Evolutionary conservation across 495 filamentous ascomycete species (phyloP).

Genomic region (Astrothelium macrocarpum): DNA sequence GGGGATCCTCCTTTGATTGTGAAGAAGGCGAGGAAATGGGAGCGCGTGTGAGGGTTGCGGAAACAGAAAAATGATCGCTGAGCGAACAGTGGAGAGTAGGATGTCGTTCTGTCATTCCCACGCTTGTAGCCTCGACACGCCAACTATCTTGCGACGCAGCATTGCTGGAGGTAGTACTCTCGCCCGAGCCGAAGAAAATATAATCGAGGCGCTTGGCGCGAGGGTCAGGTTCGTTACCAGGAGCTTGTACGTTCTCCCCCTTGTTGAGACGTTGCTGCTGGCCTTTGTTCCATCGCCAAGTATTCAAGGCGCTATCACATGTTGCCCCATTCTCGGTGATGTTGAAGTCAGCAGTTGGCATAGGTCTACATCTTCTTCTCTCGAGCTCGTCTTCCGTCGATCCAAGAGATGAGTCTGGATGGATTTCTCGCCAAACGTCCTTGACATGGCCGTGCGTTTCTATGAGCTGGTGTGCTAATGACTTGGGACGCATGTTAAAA

Average conservation of each 20-base stretch:
- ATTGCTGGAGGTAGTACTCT: slow-evolving; percentile 18
- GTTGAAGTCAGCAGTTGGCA: slow-evolving; percentile 68
- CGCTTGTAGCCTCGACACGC: slow-evolving; percentile 54
- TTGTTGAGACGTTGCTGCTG: slow-evolving; percentile 50
- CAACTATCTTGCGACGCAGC: slow-evolving; percentile 39
- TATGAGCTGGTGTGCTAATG: slow-evolving; percentile 78
- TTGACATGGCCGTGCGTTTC: slow-evolving; percentile 65
- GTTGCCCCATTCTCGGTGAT: slow-evolving; percentile 72
- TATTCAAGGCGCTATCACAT: slow-evolving; percentile 78
- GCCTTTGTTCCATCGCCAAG: slow-evolving; percentile 77
- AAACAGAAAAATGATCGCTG: slow-evolving; percentile 87
- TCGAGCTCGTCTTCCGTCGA: slow-evolving; percentile 57
- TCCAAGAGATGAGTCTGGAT: slow-evolving; percentile 71
- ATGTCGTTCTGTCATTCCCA: slow-evolving; percentile 78
- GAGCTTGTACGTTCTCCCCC: slow-evolving; percentile 45
- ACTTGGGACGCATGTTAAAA: slow-evolving; percentile 89
- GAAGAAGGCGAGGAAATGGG: slow-evolving; percentile 10
- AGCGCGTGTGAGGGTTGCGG: slow-evolving; percentile 50
- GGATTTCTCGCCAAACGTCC: slow-evolving; percentile 71
- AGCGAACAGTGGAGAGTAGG: slow-evolving; percentile 72
- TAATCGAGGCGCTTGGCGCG: slow-evolving; percentile 87
- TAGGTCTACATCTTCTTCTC: slow-evolving; percentile 41
- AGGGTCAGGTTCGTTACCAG: slow-evolving; percentile 54
- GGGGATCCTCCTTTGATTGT: neutral
- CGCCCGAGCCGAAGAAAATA: slow-evolving; percentile 56